phyloP scores from a whole-genome alignment of 140 eudicot genomes.

The Oenanthe javanica region DNA sequence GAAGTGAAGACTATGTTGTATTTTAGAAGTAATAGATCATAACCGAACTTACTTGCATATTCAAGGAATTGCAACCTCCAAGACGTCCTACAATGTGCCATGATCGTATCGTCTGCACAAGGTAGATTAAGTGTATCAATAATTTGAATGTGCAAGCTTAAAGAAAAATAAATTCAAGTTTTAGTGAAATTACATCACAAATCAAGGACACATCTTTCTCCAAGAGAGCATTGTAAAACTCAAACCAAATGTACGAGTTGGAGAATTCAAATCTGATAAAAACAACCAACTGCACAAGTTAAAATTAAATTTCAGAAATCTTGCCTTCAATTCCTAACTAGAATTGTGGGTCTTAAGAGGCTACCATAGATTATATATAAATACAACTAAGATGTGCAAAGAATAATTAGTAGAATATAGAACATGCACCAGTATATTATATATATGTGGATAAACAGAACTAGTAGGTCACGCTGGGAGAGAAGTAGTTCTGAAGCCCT shows the following conservation, averaged over 20 bases:
- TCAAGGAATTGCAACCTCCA: slow-evolving; percentile 96
- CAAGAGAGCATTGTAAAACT: slow-evolving; percentile 82
- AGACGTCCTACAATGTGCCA: slow-evolving; percentile 98
- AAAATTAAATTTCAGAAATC: not conserved
- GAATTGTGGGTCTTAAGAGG: not conserved
- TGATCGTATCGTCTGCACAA: slow-evolving; percentile 71
- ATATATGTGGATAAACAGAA: not conserved
- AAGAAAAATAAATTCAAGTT: not conserved
- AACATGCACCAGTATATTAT: not conserved
- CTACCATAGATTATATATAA: not conserved
- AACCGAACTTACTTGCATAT: slow-evolving; percentile 68
- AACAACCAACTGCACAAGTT: slow-evolving; percentile 12
- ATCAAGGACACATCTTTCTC: slow-evolving; percentile 73
- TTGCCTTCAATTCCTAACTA: not conserved
- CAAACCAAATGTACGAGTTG: slow-evolving; percentile 87
- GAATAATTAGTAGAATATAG: not conserved
- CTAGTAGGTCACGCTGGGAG: not conserved
- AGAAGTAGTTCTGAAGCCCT: not conserved
- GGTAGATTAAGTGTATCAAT: slow-evolving; percentile 10
- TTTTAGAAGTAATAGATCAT: not conserved
- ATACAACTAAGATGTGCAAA: not conserved
- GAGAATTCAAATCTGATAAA: slow-evolving; percentile 71
- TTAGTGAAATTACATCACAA: slow-evolving; percentile 58
- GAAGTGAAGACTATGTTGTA: not conserved
- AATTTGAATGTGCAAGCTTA: not conserved